Evolutionary conservation across 345 rosid species (phyloP), one percentile per base, ranked within the genome.

Genomic region (Populus deltoides): DNA sequence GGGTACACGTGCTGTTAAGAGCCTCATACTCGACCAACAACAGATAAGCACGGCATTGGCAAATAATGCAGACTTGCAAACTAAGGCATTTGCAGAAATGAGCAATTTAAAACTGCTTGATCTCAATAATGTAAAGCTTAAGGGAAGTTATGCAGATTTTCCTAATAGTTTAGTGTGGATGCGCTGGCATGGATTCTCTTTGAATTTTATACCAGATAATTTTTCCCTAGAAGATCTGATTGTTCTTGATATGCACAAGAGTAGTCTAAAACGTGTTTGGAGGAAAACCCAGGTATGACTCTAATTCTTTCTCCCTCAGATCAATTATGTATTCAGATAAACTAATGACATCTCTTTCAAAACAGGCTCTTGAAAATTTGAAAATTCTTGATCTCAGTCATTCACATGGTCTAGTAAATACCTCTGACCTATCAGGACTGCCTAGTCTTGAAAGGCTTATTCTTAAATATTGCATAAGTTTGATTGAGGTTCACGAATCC

Each of bases 341-440:
- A 63, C 27, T 49, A 22, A 6, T 33, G 12, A 25, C 24, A 10
- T 17, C 38, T n/a, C 13, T 33, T 31, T 66, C 16, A 22, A n/a
- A 75, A 47, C 74, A 86, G 88, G 29, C 18, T 22, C 80, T 80
- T 6, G 31, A 27, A 36, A 53, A 71, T 7, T 17, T 86, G 81
- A 86, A 84, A 72, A 66, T 82, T 16, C 76, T 86, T 11, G 41
- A 81, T 51, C 83, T 86, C 20, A 36, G 78, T 59, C 66, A 77
- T 41, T 85, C 74, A 16, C 55, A 66, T 24, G 8, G 16, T 41
- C 74, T 85, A n/a, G 62, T 75, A 4, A 77, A 11, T 31, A 79
- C 82, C 5, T 84, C 86, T 5, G 68, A 81, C 51, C 70, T 85
- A 39, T 63, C 72, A 7, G 75, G 74, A 12, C 76, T 78, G 16